Evolutionary conservation across 306 rosid species (phyloP).

Genomic region (Rosa multiflora): DNA sequence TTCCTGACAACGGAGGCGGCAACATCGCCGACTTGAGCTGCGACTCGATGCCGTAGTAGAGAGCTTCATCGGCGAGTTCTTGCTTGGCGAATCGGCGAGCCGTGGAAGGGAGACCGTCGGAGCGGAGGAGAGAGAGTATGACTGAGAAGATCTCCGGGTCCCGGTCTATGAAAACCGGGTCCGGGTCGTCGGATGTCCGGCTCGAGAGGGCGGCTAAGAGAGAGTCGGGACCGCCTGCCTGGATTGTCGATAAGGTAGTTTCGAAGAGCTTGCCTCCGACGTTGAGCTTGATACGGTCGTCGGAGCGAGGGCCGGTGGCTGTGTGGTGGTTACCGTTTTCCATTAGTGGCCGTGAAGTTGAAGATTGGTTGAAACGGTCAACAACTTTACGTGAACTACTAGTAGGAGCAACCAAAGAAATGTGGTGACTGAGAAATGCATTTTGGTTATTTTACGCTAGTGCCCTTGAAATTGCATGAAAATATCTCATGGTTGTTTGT

Average conservation of each 20-base stretch:
- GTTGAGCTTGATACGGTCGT: constrained; percentile 77
- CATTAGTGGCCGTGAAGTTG: constrained; percentile 17
- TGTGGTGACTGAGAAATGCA: background rate
- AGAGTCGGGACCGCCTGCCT: constrained; percentile 69
- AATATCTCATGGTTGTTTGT: background rate
- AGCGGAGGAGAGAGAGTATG: constrained; percentile 78
- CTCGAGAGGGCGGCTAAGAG: constrained; percentile 65
- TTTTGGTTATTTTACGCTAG: background rate
- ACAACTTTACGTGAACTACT: background rate
- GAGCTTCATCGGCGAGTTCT: constrained; percentile 86
- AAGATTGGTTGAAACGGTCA: background rate
- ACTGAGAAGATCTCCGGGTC: constrained; percentile 86
- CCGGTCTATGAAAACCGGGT: constrained; percentile 82
- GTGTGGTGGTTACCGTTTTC: constrained; percentile 36
- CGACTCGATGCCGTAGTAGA: constrained; percentile 74
- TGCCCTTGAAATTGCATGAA: background rate
- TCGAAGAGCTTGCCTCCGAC: constrained; percentile 88
- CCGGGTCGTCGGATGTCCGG: constrained; percentile 45
- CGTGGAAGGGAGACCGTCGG: constrained; percentile 64
- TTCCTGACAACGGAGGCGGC: constrained; percentile 64
- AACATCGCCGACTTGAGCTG: constrained; percentile 56
- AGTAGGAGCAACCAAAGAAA: background rate
- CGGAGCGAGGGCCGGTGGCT: constrained; percentile 7
- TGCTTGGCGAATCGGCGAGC: constrained; percentile 64
- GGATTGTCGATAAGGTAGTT: constrained; percentile 69